Evolutionary conservation across 2,329 filamentous ascomycete genomes (phyloP).

Genomic region (Hirsutella thompsonii): DNA sequence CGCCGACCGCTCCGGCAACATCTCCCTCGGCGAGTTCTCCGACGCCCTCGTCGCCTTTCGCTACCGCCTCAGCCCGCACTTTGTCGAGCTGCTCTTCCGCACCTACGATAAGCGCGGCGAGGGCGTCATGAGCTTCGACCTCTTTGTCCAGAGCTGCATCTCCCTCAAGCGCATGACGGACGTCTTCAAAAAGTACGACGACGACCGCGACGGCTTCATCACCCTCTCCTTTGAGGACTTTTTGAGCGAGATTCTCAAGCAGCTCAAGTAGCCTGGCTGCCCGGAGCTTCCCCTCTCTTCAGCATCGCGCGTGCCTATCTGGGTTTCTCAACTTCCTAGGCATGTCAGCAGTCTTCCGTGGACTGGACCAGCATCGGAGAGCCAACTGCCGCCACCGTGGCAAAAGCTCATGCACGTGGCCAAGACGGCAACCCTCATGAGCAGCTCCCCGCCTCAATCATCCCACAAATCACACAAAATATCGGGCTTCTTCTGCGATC

Average conservation of each 20-base stretch:
- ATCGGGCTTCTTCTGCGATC: too few species aligned
- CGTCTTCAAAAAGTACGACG: constrained; percentile 97
- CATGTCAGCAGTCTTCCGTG: too few species aligned
- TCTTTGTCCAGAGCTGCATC: constrained; percentile 97
- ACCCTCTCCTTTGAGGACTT: constrained; percentile 76
- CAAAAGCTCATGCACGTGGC: too few species aligned
- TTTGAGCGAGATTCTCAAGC: constrained; percentile 53
- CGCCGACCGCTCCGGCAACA: constrained; percentile 73
- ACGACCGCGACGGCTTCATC: constrained; percentile 89
- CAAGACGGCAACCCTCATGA: too few species aligned
- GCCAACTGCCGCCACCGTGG: too few species aligned
- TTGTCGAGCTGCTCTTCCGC: constrained; percentile 73
- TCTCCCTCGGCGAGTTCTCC: constrained; percentile 74
- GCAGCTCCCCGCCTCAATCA: too few species aligned
- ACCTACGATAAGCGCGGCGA: constrained; percentile 72
- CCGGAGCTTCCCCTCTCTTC: too few species aligned
- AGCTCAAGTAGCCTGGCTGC: constrained; percentile 32
- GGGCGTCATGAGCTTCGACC: constrained; percentile 75
- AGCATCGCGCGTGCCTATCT: too few species aligned
- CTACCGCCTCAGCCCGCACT: constrained; percentile 74
- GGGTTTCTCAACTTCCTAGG: too few species aligned
- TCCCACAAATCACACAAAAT: too few species aligned
- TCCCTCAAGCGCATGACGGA: constrained; percentile 97
- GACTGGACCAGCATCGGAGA: too few species aligned
- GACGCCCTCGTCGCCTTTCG: constrained; percentile 89